Evolutionary conservation across 768 basidiomycete genomes (phyloP), one percentile per base, ranked within the genome.

Genomic region (Mycena alexandri): DNA sequence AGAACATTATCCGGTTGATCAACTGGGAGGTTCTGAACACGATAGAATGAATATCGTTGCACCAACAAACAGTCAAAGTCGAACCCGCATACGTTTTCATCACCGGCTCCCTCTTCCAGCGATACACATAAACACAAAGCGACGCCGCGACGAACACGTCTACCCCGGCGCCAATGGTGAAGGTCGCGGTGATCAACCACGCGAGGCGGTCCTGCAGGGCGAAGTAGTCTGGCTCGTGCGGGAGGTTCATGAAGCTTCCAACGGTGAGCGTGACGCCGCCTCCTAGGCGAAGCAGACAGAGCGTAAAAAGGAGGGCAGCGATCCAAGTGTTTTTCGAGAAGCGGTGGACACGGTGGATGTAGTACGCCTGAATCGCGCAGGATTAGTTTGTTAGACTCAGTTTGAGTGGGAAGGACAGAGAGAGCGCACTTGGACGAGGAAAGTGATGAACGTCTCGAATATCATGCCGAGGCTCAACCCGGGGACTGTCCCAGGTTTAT

Each of bases 371-470:
- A 24, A 19, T 51, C 8, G 6, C 29, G 29, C 29, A 29, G 29
- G 6, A n/a, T 36, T 19, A 29, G 14, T n/a, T n/a, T n/a, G n/a
- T 17, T 58, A n/a, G 29, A 29, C 29, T 25, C 11, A 9, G 11
- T 38, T 11, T 38, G 38, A 38, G 2, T 10, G 38, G 38, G 38
- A 38, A 38, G 38, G 38, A 14, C 4, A 50, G 22, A 22, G 29
- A 43, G 16, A 29, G 25, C 66, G 16, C 2, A 75, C 76, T 65
- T 80, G 78, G 10, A 76, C 75, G n/a, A 74, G 67, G 14, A 76
- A 59, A 6, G 78, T 79, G 14, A 79, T 75, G 1, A 69, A 55
- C 2, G 75, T 77, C 47, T 78, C 78, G 24, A 79, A 65, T 14
- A 77, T 59, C 9, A 65, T 58, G 14, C 29, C 63, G 6, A 58